phyloP scores from a whole-genome alignment of 805 yeast species.

The Maudiozyma saulgeensis region DNA sequence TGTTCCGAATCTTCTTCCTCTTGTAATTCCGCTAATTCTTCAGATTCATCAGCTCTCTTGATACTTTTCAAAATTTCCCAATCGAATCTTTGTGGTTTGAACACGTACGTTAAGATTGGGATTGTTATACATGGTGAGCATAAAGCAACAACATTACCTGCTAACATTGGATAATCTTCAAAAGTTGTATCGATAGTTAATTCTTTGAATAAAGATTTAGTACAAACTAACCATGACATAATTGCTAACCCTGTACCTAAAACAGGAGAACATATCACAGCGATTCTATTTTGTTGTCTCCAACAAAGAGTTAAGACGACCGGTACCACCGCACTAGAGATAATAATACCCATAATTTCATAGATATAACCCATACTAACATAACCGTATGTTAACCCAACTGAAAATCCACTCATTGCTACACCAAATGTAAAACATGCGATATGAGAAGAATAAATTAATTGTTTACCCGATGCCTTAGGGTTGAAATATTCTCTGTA shows the following conservation, averaged over 20 bases:
- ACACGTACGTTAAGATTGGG: conserved; percentile 54
- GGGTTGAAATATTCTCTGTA: conserved; percentile 77
- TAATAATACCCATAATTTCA: conserved; percentile 82
- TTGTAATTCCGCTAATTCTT: conserved; percentile 37
- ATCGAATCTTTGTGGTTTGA: conserved; percentile 66
- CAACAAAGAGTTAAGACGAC: conserved; percentile 58
- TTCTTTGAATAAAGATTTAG: conserved; percentile 35
- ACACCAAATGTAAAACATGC: conserved; percentile 53
- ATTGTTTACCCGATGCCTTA: conserved; percentile 60
- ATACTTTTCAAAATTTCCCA: conserved; percentile 55
- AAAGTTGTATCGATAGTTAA: conserved; percentile 53
- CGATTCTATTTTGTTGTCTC: conserved; percentile 51
- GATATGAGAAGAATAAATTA: conserved; percentile 59
- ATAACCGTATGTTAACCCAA: conserved; percentile 72
- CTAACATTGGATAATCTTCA: conserved; percentile 78
- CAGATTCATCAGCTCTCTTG: conserved; percentile 61
- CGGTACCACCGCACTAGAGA: conserved; percentile 80
- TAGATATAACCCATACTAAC: conserved; percentile 82
- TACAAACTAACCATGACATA: conserved; percentile 53
- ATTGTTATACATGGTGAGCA: conserved; percentile 58
- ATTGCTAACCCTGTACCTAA: conserved; percentile 68
- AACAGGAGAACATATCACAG: conserved; percentile 70
- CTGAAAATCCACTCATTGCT: conserved; percentile 73
- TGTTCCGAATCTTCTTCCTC: conserved; percentile 10
- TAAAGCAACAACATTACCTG: conserved; percentile 79